Base-by-base conservation (phyloP, 805 yeast species). In the Yarrowia keelungensis region DNA sequence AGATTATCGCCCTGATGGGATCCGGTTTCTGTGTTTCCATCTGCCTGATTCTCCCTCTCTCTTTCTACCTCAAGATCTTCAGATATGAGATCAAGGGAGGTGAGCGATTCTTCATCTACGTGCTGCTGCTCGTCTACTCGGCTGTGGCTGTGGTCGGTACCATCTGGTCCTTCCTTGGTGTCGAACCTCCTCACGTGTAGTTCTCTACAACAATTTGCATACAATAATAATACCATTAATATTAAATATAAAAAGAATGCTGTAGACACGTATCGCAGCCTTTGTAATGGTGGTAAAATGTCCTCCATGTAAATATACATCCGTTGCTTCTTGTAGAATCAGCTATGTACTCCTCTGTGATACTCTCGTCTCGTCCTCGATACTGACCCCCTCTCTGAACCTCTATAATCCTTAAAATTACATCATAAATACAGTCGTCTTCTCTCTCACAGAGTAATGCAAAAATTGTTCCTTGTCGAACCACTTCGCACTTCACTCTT, bases 1-100 rank as follows among this genome's bases (percentile, higher is more conserved):
- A 86, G 72, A 83, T 92, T 66, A 88, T 92, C 78, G 91, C 97
- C 8, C 85, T 92, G 56, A 77, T 91, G 72, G 97, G 97, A 8
- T 85, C 94, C 5, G 87, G 91, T 0, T 82, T 92, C 65, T 91
- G 97, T 73, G 89, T 91, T 76, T 81, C 88, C 2, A 86, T 92
- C 43, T 92, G 97, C 76, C 80, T 92, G 67, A 88, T 91, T 22
- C 81, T 92, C 32, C 97, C 97, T 2, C 80, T 91, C 26, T 74
- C 84, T 11, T 92, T 92, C 76, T 91, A 92, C 78, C 75, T 89
- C 70, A 82, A 79, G 71, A 81, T 89, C 46, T 89, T 87, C 74
- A 76, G 76, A 4, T 74, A 78, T 4, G 81, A 83, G 14, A 77
- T 88, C 45, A 73, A 82, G 5, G 71, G 72, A 8, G 69, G 75